These are phyloP conservation scores for Ascochyta pisi DNA, from an alignment of 2,329 filamentous ascomycete species.

Conservation along the genomic window DNA sequence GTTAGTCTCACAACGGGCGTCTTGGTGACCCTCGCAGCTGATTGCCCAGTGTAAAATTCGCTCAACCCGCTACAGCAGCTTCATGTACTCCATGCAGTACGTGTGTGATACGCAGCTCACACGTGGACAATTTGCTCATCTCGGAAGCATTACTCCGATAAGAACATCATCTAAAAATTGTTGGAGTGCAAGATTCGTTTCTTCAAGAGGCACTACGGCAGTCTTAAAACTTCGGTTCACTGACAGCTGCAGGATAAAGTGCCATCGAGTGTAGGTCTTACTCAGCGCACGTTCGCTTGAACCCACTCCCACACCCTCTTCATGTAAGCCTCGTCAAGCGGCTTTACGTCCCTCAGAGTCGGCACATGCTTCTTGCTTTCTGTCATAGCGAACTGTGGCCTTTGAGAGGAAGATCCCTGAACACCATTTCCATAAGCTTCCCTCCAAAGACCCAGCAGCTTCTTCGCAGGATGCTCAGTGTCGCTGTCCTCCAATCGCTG, in stretches of 20 bases:
- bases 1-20: neutral
- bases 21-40: neutral
- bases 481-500: slow-evolving; percentile 46
- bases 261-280: slow-evolving; percentile 1
- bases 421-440: slow-evolving; percentile 46
- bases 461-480: slow-evolving; percentile 54
- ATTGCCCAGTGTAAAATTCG: neutral
- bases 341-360: slow-evolving; percentile 46
- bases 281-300: slow-evolving; percentile 26
- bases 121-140: neutral
- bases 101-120: neutral
- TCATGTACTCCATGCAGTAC: slow-evolving; percentile 4
- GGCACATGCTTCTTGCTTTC: slow-evolving; percentile 45
- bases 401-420: slow-evolving; percentile 2
- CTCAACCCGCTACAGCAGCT: neutral
- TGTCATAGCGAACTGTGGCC: slow-evolving; percentile 44
- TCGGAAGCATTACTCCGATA: neutral
- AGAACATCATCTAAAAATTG: neutral
- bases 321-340: slow-evolving; percentile 54
- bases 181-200: neutral
- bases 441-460: slow-evolving; percentile 60
- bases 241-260: neutral
- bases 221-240: neutral
- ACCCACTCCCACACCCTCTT: slow-evolving; percentile 54
- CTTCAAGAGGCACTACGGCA: neutral